Conservation (phyloP, 352 stramenopile genomes). For the Phytopythium sindhum region DNA sequence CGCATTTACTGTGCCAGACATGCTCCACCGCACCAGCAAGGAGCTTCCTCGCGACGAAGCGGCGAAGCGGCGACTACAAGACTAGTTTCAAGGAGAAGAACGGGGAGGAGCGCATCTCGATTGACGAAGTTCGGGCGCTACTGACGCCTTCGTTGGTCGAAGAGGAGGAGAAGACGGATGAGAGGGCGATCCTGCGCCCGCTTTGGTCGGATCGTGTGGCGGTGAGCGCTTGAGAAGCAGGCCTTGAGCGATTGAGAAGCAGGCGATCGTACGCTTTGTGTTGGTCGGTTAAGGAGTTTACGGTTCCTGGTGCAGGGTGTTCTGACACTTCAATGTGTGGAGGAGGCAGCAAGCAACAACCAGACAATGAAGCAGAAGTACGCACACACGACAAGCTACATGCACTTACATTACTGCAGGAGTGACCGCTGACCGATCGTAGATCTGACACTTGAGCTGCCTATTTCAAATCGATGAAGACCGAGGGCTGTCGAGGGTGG, state of each 20-base stretch:
- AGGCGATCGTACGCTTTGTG: not conserved
- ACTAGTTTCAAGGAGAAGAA: not conserved
- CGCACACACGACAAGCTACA: no score
- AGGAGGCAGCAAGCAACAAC: no score
- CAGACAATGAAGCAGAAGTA: no score
- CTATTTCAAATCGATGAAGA: not conserved
- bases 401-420: no score
- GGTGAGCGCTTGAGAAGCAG: not conserved
- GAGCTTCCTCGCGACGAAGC: not conserved
- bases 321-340: not conserved
- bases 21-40: not conserved
- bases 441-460: not conserved
- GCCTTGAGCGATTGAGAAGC: not conserved
- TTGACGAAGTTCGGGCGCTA: not conserved
- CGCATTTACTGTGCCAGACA: slow-evolving; percentile 56
- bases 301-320: no score
- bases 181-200: no score
- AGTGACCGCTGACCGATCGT: not conserved
- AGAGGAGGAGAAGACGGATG: not conserved
- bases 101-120: slow-evolving; percentile 1
- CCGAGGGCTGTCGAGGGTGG: not conserved
- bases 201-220: not conserved
- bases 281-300: not conserved
- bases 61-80: not conserved
- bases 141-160: not conserved